Percentiles rank a stretch among this genome's conserved stretches.
Conservation (phyloP, 805 yeast genomes). For the Cyberlindnera euphorbiiphila region DNA sequence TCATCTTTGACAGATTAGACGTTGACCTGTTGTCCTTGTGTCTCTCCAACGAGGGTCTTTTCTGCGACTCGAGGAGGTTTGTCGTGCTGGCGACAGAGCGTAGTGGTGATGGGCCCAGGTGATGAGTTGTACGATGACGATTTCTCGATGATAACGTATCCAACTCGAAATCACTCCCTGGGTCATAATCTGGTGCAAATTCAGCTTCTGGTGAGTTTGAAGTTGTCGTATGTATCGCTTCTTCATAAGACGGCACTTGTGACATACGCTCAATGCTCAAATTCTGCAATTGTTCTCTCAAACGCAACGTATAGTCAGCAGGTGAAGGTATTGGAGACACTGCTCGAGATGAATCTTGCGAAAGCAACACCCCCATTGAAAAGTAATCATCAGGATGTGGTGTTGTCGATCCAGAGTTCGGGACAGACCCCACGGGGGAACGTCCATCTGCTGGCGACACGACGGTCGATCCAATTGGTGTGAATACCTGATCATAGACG, state of each 20-base stretch:
- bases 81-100: constrained; percentile 5
- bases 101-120: constrained; percentile 2
- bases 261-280: constrained; percentile 41
- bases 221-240: constrained; percentile 52
- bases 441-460: constrained; percentile 4
- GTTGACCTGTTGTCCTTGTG: constrained; percentile 1
- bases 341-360: neutral
- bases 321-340: constrained; percentile 10
- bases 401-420: constrained; percentile 7
- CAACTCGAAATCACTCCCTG: neutral
- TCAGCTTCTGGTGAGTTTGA: constrained; percentile 34
- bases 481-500: constrained; percentile 51
- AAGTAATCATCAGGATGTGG: constrained; percentile 9
- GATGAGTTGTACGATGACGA: neutral
- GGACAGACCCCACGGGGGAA: constrained; percentile 7
- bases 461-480: constrained; percentile 16
- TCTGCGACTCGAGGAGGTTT: neutral
- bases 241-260: constrained; percentile 70
- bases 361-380: constrained; percentile 1
- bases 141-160: neutral
- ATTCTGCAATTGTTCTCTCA: constrained; percentile 10
- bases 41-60: too few relatives aligned
- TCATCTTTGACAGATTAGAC: constrained; percentile 6
- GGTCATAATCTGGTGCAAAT: constrained; percentile 57
- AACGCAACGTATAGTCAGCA: constrained; percentile 4